Evolutionary conservation across 306 rosid species (phyloP).

Genomic region (Cucurbita moschata): DNA sequence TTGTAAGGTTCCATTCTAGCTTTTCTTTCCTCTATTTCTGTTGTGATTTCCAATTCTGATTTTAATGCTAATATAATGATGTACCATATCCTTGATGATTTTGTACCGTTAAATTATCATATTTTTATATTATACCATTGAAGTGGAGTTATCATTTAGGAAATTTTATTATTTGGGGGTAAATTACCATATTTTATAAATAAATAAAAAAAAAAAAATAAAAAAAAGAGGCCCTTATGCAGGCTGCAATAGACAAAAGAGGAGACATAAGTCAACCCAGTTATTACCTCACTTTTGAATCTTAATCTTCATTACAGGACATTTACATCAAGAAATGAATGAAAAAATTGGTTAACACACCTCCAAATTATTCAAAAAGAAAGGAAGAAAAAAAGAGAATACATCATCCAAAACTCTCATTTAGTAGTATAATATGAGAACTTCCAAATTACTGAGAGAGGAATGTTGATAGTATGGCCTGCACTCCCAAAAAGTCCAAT

Average conservation of each 20-base stretch:
- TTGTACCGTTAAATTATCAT: no score
- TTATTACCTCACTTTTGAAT: background rate
- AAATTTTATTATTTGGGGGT: no score
- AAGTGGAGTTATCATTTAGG: no score
- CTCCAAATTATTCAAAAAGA: background rate
- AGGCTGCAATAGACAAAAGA: background rate
- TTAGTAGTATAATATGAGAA: constrained; percentile 15
- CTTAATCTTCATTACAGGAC: background rate
- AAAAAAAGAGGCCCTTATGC: background rate
- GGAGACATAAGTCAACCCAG: background rate
- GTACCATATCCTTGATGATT: no score
- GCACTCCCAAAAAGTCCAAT: constrained; percentile 73
- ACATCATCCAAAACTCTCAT: background rate
- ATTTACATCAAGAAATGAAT: constrained; percentile 4
- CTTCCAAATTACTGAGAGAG: constrained; percentile 51
- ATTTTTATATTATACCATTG: no score
- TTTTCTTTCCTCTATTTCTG: no score
- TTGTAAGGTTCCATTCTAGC: background rate
- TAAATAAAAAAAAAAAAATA: no score
- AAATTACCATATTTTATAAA: no score
- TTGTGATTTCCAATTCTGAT: no score
- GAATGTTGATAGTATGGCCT: constrained; percentile 73
- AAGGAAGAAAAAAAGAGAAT: background rate
- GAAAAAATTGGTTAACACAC: constrained; percentile 11
- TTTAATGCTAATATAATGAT: no score